Conservation (phyloP, 73 alveolate genomes). For the Paramecium biaurelia region DNA sequence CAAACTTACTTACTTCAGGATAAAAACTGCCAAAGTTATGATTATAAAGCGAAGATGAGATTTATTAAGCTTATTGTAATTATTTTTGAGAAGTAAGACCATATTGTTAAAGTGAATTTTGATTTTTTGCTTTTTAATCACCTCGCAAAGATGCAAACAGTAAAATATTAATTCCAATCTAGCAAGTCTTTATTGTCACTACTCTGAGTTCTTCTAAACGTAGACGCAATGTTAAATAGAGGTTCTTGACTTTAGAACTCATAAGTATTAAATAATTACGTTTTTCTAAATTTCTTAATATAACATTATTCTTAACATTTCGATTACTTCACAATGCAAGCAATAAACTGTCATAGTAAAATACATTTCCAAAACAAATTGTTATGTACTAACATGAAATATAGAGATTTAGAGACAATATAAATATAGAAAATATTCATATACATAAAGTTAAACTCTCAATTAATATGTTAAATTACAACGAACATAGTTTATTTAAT, state of each 20-base stretch:
- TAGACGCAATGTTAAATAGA: not conserved
- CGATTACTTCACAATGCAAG: not conserved
- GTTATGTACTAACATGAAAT: not conserved
- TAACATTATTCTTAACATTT: not conserved
- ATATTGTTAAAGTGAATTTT: slow-evolving; percentile 36
- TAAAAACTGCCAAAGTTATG: slow-evolving; percentile 20
- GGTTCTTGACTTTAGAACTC: slow-evolving; percentile 11
- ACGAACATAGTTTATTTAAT: not conserved
- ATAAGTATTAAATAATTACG: not conserved
- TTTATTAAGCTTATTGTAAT: slow-evolving; percentile 36
- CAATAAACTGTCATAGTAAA: not conserved
- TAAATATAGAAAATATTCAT: not conserved
- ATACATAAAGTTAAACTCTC: not conserved
- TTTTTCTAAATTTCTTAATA: not conserved
- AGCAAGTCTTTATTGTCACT: not conserved
- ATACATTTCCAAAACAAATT: not conserved
- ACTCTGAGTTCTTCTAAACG: slow-evolving; percentile 34
- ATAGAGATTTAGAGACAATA: not conserved
- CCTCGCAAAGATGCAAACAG: slow-evolving; percentile 13
- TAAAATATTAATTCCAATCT: not conserved
- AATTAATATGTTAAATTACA: too few species aligned
- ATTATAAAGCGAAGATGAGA: slow-evolving; percentile 26
- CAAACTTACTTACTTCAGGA: not conserved
- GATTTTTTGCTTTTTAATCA: slow-evolving; percentile 1
- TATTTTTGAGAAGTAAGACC: slow-evolving; percentile 37